Conservation (phyloP, 2,329 filamentous ascomycete species). For the Mycosphaerella arachidis region DNA sequence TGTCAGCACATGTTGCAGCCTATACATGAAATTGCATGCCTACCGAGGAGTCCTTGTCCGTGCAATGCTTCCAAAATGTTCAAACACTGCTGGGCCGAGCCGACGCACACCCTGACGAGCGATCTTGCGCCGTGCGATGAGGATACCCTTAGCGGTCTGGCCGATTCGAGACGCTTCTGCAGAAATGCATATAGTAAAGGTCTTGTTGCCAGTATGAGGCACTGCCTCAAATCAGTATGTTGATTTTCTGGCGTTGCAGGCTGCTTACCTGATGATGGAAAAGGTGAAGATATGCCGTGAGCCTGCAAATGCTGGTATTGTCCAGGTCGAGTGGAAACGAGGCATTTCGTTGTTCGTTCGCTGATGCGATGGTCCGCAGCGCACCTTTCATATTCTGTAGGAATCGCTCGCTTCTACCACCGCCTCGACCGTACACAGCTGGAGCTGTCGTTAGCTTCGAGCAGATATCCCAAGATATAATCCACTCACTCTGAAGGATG, state of each 20-base stretch:
- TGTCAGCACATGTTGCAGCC: neutral
- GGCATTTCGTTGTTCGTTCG: conserved; percentile 19
- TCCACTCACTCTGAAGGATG: conserved; percentile 42
- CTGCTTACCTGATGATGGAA: conserved; percentile 23
- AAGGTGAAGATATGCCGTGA: conserved; percentile 24
- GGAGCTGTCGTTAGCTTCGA: neutral
- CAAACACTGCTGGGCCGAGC: conserved; percentile 11
- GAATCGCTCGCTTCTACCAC: conserved; percentile 18
- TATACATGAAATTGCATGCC: neutral
- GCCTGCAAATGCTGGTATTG: conserved; percentile 5
- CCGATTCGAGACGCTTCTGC: conserved; percentile 7
- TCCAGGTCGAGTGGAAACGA: conserved; percentile 16
- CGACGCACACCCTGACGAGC: conserved; percentile 9
- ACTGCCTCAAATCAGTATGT: neutral
- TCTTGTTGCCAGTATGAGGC: conserved; percentile 12
- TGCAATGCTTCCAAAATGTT: conserved; percentile 12
- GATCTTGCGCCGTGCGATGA: conserved; percentile 10
- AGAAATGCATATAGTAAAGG: conserved; percentile 10
- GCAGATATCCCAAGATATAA: neutral
- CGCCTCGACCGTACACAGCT: conserved; percentile 23
- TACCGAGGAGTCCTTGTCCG: conserved; percentile 11
- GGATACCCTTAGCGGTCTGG: conserved; percentile 5
- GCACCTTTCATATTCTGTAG: conserved; percentile 22
- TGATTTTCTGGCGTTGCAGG: neutral
- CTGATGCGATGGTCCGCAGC: conserved; percentile 19